Conservation (phyloP, 2,329 filamentous ascomycete species). For the Apiospora arundinis region DNA sequence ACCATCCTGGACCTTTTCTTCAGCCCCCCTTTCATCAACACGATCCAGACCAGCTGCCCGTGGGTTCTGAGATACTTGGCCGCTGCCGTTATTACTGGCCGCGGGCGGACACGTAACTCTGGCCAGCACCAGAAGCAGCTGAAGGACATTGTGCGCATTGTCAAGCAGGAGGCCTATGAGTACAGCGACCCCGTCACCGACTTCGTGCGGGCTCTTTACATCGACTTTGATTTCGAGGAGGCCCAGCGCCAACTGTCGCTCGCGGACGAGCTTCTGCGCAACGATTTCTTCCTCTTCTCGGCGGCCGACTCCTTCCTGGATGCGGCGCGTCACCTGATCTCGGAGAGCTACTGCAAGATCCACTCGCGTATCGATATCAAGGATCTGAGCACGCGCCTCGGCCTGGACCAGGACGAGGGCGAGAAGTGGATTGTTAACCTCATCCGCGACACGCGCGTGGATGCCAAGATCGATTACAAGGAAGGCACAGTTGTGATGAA, state of each 20-base stretch:
- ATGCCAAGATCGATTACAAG: conserved; percentile 99
- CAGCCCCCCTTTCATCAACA: conserved; percentile 97
- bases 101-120: conserved; percentile 79
- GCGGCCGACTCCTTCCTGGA: conserved; percentile 91
- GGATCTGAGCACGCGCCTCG: conserved; percentile 90
- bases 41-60: conserved; percentile 95
- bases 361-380: conserved; percentile 98
- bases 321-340: conserved; percentile 93
- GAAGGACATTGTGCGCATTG: conserved; percentile 94
- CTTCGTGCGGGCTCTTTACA: conserved; percentile 94
- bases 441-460: conserved; percentile 94
- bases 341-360: conserved; percentile 99
- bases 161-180: conserved; percentile 97
- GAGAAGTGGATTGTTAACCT: conserved; percentile 99
- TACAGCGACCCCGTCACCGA: conserved; percentile 95
- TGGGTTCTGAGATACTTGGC: conserved; percentile 96
- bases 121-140: conserved; percentile 95
- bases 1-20: conserved; percentile 95
- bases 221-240: conserved; percentile 97
- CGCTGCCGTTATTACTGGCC: conserved; percentile 93
- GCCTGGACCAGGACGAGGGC: conserved; percentile 90
- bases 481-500: conserved; percentile 99
- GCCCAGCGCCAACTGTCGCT: conserved; percentile 86
- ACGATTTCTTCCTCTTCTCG: conserved; percentile 93
- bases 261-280: conserved; percentile 88